These are phyloP conservation scores for Drechmeria coniospora DNA, from an alignment of 2,329 filamentous ascomycete species.

Conservation along the genomic window DNA sequence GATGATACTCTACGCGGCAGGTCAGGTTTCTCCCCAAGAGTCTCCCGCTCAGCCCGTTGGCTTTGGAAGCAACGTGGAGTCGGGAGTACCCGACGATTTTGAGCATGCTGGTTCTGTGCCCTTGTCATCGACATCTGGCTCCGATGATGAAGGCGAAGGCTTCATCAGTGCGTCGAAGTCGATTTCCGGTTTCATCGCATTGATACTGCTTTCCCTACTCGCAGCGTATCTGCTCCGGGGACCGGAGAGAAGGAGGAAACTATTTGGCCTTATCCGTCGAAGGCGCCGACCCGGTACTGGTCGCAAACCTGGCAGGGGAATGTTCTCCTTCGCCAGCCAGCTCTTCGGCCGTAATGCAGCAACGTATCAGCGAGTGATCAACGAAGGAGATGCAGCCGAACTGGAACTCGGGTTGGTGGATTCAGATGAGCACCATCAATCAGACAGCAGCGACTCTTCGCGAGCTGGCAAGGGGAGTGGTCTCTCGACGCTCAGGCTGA, in stretches of 20 bases:
- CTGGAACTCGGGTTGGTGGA: conserved; percentile 63
- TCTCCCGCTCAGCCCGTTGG: conserved; percentile 57
- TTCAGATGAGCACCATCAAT: conserved; percentile 47
- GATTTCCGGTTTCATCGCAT: conserved; percentile 60
- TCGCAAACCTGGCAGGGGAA: conserved; percentile 30
- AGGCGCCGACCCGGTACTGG: conserved; percentile 11
- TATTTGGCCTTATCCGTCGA: conserved; percentile 14
- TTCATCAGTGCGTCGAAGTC: conserved; percentile 27
- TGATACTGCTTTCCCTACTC: conserved; percentile 57
- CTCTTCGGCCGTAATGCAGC: conserved; percentile 44
- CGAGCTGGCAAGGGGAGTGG: conserved; percentile 47
- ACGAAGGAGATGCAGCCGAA: conserved; percentile 59
- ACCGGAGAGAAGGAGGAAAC: conserved; percentile 47
- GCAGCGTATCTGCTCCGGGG: conserved; percentile 63
- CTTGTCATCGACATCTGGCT: conserved; percentile 13
- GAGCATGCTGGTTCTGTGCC: conserved; percentile 57
- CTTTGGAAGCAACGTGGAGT: conserved; percentile 71
- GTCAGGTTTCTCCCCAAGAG: conserved; percentile 55
- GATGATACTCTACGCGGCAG: conserved; percentile 87
- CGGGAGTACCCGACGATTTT: conserved; percentile 57
- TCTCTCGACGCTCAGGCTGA: conserved; percentile 49
- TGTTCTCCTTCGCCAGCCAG: conserved; percentile 42
- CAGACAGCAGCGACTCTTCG: conserved; percentile 43
- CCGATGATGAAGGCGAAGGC: conserved; percentile 30
- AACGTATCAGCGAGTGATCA: conserved; percentile 70